These are phyloP conservation scores for Suillus spraguei DNA, from an alignment of 768 basidiomycete genomes.

Conservation along the genomic window DNA sequence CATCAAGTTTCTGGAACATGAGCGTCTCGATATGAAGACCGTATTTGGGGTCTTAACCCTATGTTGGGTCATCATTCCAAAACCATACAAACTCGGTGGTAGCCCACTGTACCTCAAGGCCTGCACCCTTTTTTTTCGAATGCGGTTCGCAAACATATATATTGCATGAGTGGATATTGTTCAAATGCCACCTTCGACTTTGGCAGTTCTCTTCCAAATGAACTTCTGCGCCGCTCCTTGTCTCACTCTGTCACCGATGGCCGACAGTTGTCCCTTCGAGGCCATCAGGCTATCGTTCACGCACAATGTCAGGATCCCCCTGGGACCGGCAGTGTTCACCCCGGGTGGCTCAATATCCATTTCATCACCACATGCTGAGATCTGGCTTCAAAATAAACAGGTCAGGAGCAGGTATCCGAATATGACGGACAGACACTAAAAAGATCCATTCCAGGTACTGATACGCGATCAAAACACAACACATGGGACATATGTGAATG, in stretches of 20 bases:
- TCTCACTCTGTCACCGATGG: constrained; percentile 37
- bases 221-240: constrained; percentile 31
- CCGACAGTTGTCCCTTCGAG: constrained; percentile 40
- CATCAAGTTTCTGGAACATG: constrained; percentile 5
- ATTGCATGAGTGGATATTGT: background rate
- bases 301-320: constrained; percentile 29
- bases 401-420: constrained; percentile 25
- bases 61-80: background rate
- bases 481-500: constrained; percentile 53
- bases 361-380: constrained; percentile 45
- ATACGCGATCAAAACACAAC: constrained; percentile 49
- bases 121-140: constrained; percentile 6
- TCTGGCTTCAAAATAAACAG: constrained; percentile 48
- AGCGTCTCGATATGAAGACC: constrained; percentile 1
- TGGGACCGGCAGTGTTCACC: constrained; percentile 35
- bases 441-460: constrained; percentile 36
- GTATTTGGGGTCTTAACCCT: constrained; percentile 5
- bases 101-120: background rate
- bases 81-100: background rate
- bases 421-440: constrained; percentile 16
- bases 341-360: constrained; percentile 41
- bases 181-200: background rate
- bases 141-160: constrained; percentile 4
- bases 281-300: constrained; percentile 39
- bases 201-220: constrained; percentile 18